A percentile compares a stretch with the other conserved stretches of the same genome.
Conservation (phyloP, 1,284 basidiomycete species). For the Marasmius oreades region DNA sequence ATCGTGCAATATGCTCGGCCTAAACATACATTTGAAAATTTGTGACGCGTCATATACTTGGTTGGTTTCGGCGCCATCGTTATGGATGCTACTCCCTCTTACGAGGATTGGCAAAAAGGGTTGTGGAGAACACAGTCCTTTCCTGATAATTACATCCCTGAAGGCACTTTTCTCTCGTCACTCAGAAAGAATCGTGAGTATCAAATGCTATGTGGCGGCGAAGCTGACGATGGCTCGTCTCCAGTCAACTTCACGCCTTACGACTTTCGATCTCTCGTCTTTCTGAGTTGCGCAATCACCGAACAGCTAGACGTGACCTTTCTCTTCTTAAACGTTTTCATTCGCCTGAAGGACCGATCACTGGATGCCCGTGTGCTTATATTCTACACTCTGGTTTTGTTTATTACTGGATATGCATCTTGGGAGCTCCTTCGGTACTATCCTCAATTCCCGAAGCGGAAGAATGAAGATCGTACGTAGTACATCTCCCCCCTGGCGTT, state of each 20-base stretch:
- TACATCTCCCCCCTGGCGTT: constrained; percentile 6
- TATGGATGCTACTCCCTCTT: neutral
- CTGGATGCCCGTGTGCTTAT: constrained; percentile 71
- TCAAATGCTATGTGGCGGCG: constrained; percentile 7
- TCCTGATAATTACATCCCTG: constrained; percentile 88
- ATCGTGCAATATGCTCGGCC: constrained; percentile 4
- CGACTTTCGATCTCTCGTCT: constrained; percentile 70
- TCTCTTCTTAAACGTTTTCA: constrained; percentile 80
- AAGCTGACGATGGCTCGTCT: constrained; percentile 9
- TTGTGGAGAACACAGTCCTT: constrained; percentile 80
- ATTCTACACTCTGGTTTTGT: constrained; percentile 60
- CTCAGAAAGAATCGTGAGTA: constrained; percentile 74
- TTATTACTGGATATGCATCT: constrained; percentile 54
- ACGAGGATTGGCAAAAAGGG: constrained; percentile 69
- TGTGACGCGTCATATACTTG: no score
- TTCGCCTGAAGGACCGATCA: constrained; percentile 58
- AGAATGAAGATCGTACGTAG: constrained; percentile 30
- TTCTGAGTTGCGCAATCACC: constrained; percentile 76
- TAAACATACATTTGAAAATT: no score
- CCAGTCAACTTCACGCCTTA: constrained; percentile 76
- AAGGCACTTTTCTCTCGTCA: constrained; percentile 73
- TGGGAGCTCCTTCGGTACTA: constrained; percentile 58
- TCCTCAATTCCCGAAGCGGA: constrained; percentile 19
- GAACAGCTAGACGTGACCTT: constrained; percentile 82
- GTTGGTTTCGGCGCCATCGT: no score